Evolutionary conservation across 306 rosid species (phyloP), one percentile per base, ranked within the genome.

Genomic region (peach (Prunus persica)): DNA sequence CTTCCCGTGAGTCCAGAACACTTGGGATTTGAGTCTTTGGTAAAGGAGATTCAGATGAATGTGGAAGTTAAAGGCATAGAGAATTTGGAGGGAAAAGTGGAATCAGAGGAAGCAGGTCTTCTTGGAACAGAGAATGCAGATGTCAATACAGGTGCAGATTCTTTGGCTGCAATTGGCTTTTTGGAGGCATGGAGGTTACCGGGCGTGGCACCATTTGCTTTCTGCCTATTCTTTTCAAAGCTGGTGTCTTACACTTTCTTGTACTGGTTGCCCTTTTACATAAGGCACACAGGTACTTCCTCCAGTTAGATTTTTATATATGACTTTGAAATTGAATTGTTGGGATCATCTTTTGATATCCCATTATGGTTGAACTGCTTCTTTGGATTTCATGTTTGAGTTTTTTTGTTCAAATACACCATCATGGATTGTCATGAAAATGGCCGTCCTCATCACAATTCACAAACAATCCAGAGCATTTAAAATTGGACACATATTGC

Each of bases 161-260:
- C 96, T 81, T 83, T 72, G 47, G 80, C 84, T 67, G 99, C 99
- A 38, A 91, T 92, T 81, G 98, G 99, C 73, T 92, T 96, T 84
- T 43, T 96, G 38, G 98, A 96, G 84, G 99, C 99, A 16, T 95
- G 98, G 97, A 90, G 73, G 84, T 76, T 92, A 54, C 99, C 93
- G 0, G 97, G 98, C 18, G 99, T 88, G 25, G 93, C 93, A n/a
- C 87, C 93, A 3, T 93, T 87, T 83, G 86, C 96, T 52, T 80
- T 88, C 77, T 93, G 98, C 73, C 97, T 93, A 60, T 93, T 91
- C 86, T 91, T 93, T 87, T 93, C 98, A 2, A 93, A 93, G 93
- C 85, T 93, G n/a, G 98, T 93, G 74, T 95, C 96, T 71, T 93
- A 91, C 87, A 91, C 97, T 74, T 93, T 91, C 76, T 85, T 91